Evolutionary conservation across 768 basidiomycete genomes (phyloP), one percentile per base, ranked within the genome.

Genomic region (Piloderma croceum): DNA sequence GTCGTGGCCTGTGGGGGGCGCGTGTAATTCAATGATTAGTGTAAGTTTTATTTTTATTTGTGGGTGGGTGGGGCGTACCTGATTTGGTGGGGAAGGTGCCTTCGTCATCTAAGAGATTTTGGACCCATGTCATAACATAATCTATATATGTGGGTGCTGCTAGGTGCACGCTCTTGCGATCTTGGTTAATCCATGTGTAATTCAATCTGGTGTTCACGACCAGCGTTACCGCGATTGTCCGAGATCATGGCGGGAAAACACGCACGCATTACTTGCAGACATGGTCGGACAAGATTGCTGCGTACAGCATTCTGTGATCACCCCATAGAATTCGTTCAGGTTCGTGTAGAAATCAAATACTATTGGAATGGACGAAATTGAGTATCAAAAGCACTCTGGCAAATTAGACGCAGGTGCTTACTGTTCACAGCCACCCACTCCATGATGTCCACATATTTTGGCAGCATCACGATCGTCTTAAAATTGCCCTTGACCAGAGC

Each of bases 281-380:
- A 98, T 98, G 10, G 83, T 81, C 2, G 89, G 86, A 68, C 94
- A 97, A 18, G 80, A 75, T 44, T 89, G 80, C 37, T 86, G 77
- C 1, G 93, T 96, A 62, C 94, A 97, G 54, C 81, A 84, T 60
- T 98, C 94, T 4, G 90, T 81, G 34, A 98, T 76, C 32, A 90
- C 86, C 1, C 91, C 92, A 60, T 96, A 97, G 62, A 97, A 98
- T 62, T 90, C 83, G 63, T 98, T 97, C 51, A 98, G 70, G 60
- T 96, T 97, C 57, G 86, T 88, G 61, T 94, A 98, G 63, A 98
- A 96, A 64, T 98, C 94, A 53, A 87, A 94, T 34, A 98, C 94
- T 98, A 42, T 2, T 15, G 19, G 31, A n/a, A n/a, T n/a, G n/a
- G n/a, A n/a, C n/a, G 37, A 35, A 41, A 34, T 36, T 31, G 24